Percentiles rank a stretch among this genome's conserved stretches.
phyloP scores from a whole-genome alignment of 192 early-diverging fungal species.

The Backusella westeae region DNA sequence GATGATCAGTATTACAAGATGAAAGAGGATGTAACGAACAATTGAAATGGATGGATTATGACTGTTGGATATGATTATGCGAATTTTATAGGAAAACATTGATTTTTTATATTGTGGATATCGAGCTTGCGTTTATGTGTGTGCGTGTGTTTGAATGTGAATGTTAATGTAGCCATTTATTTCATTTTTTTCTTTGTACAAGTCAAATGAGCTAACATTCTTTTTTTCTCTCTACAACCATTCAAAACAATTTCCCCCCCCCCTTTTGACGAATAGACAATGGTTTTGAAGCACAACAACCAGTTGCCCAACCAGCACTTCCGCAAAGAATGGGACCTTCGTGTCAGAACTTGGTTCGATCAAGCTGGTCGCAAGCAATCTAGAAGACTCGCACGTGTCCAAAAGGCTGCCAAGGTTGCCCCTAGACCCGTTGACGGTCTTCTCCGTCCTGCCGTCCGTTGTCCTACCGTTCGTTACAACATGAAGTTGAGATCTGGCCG shows the following conservation, averaged over 20 bases:
- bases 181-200: background rate
- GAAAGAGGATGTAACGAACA: background rate
- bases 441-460: constrained; percentile 94
- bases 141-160: background rate
- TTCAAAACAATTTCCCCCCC: background rate
- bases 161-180: background rate
- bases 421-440: constrained; percentile 96
- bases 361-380: constrained; percentile 95
- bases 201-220: constrained; percentile 1
- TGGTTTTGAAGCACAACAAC: constrained; percentile 90
- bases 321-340: constrained; percentile 97
- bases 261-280: constrained; percentile 15
- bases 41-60: background rate
- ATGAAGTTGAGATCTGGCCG: constrained; percentile 93
- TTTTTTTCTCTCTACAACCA: background rate
- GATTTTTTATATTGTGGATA: background rate
- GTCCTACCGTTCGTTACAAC: constrained; percentile 98
- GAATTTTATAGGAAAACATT: background rate
- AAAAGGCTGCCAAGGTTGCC: constrained; percentile 95
- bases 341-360: constrained; percentile 98
- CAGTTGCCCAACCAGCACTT: constrained; percentile 93
- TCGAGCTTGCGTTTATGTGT: background rate
- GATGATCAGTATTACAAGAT: background rate
- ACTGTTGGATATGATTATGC: background rate
- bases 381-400: constrained; percentile 81